Percentiles rank a stretch among this genome's conserved stretches.
Evolutionary conservation across 495 filamentous ascomycete genomes (phyloP).

Genomic region (Annulohypoxylon maeteangense): DNA sequence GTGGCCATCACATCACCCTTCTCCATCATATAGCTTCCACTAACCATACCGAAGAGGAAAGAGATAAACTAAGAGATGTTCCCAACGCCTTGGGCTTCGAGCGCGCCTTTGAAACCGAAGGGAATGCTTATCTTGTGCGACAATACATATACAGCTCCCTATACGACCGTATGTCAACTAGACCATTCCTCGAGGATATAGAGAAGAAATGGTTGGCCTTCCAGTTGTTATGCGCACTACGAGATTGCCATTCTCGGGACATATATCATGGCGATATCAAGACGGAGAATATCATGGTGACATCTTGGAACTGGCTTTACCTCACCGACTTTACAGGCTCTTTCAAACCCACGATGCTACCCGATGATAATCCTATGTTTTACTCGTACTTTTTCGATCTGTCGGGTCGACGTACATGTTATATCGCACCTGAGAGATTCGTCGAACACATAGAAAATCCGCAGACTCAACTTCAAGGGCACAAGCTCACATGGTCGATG

Average conservation of each 20-base stretch:
- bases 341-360: conserved; percentile 94
- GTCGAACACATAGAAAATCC: conserved; percentile 66
- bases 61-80: conserved; percentile 79
- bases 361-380: conserved; percentile 96
- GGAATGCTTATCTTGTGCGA: conserved; percentile 91
- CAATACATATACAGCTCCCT: conserved; percentile 96
- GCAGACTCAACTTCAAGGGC: conserved; percentile 60
- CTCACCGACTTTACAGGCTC: conserved; percentile 94
- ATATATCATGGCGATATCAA: conserved; percentile 99
- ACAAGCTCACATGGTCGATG: conserved; percentile 84
- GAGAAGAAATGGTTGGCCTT: conserved; percentile 99
- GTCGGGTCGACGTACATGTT: conserved; percentile 92
- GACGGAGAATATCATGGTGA: conserved; percentile 94
- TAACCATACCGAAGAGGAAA: conserved; percentile 71
- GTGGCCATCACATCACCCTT: conserved; percentile 40
- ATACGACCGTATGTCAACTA: conserved; percentile 95
- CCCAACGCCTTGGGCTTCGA: conserved; percentile 94
- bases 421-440: conserved; percentile 94
- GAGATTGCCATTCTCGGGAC: conserved; percentile 91
- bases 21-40: background rate
- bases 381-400: conserved; percentile 98
- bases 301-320: conserved; percentile 99
- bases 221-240: conserved; percentile 90
- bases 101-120: conserved; percentile 87
- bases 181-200: conserved; percentile 96